These are phyloP conservation scores for Ustilago vetiveriae DNA, from an alignment of 1,284 basidiomycete genomes.

Conservation along the genomic window DNA sequence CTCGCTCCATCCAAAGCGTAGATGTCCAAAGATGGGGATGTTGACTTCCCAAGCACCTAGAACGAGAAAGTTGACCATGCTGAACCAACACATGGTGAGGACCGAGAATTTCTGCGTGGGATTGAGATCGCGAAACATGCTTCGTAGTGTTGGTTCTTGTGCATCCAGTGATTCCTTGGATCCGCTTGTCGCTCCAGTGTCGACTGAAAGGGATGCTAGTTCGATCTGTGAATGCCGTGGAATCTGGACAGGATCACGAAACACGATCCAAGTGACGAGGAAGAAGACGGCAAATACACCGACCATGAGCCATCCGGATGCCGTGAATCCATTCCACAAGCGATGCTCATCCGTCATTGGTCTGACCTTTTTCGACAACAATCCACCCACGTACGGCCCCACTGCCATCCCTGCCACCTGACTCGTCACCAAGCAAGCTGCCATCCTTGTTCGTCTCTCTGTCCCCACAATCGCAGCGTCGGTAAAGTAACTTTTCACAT, in stretches of 20 bases:
- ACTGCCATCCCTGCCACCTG: constrained; percentile 51
- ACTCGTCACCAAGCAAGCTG: constrained; percentile 46
- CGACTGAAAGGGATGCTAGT: neutral
- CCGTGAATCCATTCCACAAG: constrained; percentile 48
- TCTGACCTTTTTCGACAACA: constrained; percentile 31
- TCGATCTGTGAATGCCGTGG: constrained; percentile 5
- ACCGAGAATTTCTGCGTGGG: constrained; percentile 38
- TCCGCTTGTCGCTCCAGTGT: neutral
- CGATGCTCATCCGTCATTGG: constrained; percentile 32
- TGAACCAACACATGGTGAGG: constrained; percentile 50
- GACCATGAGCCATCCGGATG: constrained; percentile 48
- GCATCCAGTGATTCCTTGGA: neutral
- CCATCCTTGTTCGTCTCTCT: constrained; percentile 39
- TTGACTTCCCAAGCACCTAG: constrained; percentile 53
- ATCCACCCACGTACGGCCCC: constrained; percentile 40
- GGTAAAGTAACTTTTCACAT: constrained; percentile 47
- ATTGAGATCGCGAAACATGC: constrained; percentile 35
- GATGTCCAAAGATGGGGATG: constrained; percentile 41
- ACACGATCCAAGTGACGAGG: constrained; percentile 16
- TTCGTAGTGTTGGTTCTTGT: constrained; percentile 17
- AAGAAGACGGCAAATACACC: constrained; percentile 38
- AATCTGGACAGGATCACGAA: constrained; percentile 22
- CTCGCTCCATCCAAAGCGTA: constrained; percentile 44
- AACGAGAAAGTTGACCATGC: constrained; percentile 50
- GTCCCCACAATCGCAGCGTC: constrained; percentile 43